A percentile compares a stretch with the other conserved stretches of the same genome.
phyloP scores from a whole-genome alignment of 768 basidiomycete species.

The Amanita phalloides region DNA sequence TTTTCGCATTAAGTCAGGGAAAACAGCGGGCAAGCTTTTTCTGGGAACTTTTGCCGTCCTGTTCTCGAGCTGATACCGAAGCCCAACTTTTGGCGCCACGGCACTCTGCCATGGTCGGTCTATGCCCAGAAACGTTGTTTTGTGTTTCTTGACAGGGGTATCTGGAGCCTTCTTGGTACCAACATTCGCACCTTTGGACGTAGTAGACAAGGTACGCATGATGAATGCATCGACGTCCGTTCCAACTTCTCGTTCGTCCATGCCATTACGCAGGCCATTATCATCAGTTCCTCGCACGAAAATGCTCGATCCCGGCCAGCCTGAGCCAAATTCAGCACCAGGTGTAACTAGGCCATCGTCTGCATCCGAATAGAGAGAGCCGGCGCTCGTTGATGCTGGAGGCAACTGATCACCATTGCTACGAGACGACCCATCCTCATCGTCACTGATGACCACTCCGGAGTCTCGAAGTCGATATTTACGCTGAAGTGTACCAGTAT shows the following conservation, averaged over 20 bases:
- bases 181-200: slow-evolving; percentile 35
- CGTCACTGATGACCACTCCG: slow-evolving; percentile 51
- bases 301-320: slow-evolving; percentile 47
- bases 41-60: slow-evolving; percentile 43
- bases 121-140: slow-evolving; percentile 44
- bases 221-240: slow-evolving; percentile 61
- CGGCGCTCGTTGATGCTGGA: slow-evolving; percentile 50
- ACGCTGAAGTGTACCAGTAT: slow-evolving; percentile 32
- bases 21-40: slow-evolving; percentile 70
- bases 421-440: slow-evolving; percentile 27
- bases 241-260: neutral
- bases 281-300: slow-evolving; percentile 33
- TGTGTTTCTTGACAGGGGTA: slow-evolving; percentile 71
- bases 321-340: slow-evolving; percentile 35
- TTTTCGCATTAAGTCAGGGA: slow-evolving; percentile 32
- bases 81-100: slow-evolving; percentile 55
- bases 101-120: slow-evolving; percentile 78
- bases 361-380: slow-evolving; percentile 44
- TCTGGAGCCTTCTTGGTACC: slow-evolving; percentile 58
- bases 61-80: slow-evolving; percentile 33
- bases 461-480: slow-evolving; percentile 71
- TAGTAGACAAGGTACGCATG: slow-evolving; percentile 51
- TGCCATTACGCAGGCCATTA: slow-evolving; percentile 1
- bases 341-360: slow-evolving; percentile 70
- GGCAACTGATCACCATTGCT: slow-evolving; percentile 19